These are phyloP conservation scores for Setomelanomma holmii DNA, from an alignment of 2,329 filamentous ascomycete genomes.

Conservation along the genomic window DNA sequence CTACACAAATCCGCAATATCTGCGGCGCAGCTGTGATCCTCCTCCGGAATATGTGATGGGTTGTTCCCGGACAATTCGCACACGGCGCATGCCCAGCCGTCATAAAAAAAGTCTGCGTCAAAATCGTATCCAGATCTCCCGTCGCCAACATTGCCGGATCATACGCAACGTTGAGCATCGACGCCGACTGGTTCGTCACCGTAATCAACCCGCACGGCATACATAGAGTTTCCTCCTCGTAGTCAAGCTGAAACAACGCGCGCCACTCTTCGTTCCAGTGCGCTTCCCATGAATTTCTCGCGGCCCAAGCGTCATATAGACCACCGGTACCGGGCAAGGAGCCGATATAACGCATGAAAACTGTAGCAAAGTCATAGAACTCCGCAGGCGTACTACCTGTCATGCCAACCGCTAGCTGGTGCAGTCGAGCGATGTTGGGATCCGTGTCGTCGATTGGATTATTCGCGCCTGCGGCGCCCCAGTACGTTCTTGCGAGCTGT, in stretches of 20 bases:
- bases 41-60: background rate
- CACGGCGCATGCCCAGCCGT: background rate
- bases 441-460: background rate
- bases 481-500: background rate
- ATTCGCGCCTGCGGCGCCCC: background rate
- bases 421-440: background rate
- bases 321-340: too few relatives aligned
- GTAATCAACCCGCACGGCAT: background rate
- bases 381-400: too few relatives aligned
- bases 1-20: slow-evolving; percentile 5
- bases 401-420: background rate
- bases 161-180: background rate
- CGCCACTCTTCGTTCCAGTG: slow-evolving; percentile 6
- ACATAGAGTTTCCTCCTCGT: background rate
- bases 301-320: background rate
- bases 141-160: background rate
- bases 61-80: background rate
- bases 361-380: slow-evolving; percentile 12
- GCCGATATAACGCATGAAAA: too few relatives aligned
- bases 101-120: background rate
- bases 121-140: background rate
- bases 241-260: slow-evolving; percentile 8
- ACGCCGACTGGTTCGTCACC: background rate
- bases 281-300: background rate
- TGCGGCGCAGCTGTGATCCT: slow-evolving; percentile 10